Evolutionary conservation across 305 asterid genomes (phyloP).

Genomic region (Plantago coronopus): DNA sequence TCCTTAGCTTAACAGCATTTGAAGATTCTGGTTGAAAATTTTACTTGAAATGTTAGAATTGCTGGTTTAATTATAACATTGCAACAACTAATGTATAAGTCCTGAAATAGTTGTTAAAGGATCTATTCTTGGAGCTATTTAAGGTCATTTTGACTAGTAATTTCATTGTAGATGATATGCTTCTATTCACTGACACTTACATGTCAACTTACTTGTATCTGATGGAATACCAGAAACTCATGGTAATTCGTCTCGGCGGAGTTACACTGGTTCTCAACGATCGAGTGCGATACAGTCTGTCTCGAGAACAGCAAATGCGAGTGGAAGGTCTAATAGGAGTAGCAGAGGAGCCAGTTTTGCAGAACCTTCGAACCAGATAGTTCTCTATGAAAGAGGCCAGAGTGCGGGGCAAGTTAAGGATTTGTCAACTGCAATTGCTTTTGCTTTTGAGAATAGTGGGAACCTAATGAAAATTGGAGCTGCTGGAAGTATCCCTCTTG

Average conservation of each 20-base stretch:
- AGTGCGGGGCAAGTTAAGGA: constrained; percentile 46
- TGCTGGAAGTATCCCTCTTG: constrained; percentile 48
- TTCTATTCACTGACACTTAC: not conserved
- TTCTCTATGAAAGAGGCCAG: constrained; percentile 48
- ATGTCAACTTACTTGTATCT: constrained; percentile 10
- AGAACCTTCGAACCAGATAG: constrained; percentile 61
- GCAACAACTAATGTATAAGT: no score
- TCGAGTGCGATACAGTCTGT: constrained; percentile 28
- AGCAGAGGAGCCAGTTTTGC: constrained; percentile 31
- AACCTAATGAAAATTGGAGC: constrained; percentile 43
- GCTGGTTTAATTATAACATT: no score
- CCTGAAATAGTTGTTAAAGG: no score
- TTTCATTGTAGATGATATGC: no score
- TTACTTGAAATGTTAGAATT: no score
- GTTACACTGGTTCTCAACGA: constrained; percentile 32
- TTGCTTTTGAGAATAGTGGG: constrained; percentile 62
- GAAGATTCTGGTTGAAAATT: no score
- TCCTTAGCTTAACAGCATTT: no score
- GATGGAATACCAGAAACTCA: constrained; percentile 25
- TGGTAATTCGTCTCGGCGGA: constrained; percentile 28
- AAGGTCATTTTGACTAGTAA: no score
- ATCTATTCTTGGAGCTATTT: no score
- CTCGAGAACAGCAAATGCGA: constrained; percentile 29
- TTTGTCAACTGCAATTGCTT: constrained; percentile 59
- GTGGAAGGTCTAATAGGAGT: constrained; percentile 34